Base-by-base conservation (phyloP, 352 stramenopile species). In the Phytopythium aichiense region DNA sequence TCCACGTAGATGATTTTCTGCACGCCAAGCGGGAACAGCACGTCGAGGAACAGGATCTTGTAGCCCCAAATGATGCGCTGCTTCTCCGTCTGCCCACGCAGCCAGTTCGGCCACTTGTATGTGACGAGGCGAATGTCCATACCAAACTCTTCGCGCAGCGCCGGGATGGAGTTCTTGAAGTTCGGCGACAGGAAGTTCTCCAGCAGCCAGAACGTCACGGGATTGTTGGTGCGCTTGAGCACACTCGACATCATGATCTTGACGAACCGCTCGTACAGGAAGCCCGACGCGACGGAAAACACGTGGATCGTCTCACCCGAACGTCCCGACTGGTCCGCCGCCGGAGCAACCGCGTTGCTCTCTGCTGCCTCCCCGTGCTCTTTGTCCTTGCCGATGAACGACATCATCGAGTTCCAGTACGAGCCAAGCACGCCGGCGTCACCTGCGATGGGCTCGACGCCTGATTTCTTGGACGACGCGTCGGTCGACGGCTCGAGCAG, bases 191-290 rank as follows among this genome's bases (percentile, higher is more conserved):
- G 67, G 68, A 99, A 99, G 68, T 98, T 99, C 74, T 99, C 97
- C 56, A 99, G 91, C 15, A 99, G 72, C 98, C 98, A 99, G 66
- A 99, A 99, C 56, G 98, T 99, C n/a, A 99, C 97, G 7, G 94
- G 96, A 55, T 97, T 94, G 33, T 90, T 88, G 18, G 96, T 98
- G 48, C 94, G 85, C 77, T 98, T 99, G 4, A 97, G 94, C 40
- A 99, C 97, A 64, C 90, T 98, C 20, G 98, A 89, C 97, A 99
- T 99, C 98, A 99, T 99, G 67, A 99, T 99, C 71, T 99, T 99
- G 42, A 99, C 68, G 65, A 99, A 97, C 25, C 98, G 82, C 71
- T 99, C 98, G 69, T 99, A 99, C 35, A 99, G 69, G 65, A 99
- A 97, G 23, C 98, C 87, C 20, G 87, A 84, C 20, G 98, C 98